These are phyloP conservation scores for Colletotrichum scovillei DNA, from an alignment of 2,329 filamentous ascomycete species.

Conservation along the genomic window DNA sequence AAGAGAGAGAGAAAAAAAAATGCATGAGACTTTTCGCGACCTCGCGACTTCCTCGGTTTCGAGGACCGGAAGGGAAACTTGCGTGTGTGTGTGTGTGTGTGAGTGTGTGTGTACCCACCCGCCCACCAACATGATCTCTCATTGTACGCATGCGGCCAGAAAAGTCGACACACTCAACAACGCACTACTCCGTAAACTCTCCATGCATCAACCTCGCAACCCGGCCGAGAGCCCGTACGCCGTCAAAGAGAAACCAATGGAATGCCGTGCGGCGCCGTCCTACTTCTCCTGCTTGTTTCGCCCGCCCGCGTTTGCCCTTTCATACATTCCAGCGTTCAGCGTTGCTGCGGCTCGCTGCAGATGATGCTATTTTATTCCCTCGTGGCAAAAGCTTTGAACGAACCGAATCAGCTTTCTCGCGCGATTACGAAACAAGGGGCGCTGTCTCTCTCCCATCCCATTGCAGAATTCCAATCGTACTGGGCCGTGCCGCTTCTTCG, in stretches of 20 bases:
- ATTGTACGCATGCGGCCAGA: not conserved
- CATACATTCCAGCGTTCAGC: not conserved
- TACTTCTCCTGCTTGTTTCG: not conserved
- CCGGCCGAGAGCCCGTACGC: conserved; percentile 7
- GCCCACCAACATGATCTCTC: not conserved
- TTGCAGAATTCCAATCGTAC: conserved; percentile 25
- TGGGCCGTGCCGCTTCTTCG: conserved; percentile 2
- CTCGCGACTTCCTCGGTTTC: not conserved
- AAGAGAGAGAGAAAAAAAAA: too few species aligned
- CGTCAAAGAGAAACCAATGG: not conserved
- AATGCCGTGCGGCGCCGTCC: not conserved
- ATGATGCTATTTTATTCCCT: not conserved
- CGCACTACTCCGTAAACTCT: not conserved
- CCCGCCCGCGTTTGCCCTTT: not conserved
- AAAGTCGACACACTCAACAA: not conserved
- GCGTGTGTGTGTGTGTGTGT: not conserved
- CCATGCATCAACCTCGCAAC: not conserved
- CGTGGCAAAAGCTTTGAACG: conserved; percentile 15
- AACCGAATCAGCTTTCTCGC: not conserved
- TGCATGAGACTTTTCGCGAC: too few species aligned
- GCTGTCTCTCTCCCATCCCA: not conserved
- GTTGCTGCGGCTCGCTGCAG: not conserved
- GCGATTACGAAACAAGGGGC: not conserved
- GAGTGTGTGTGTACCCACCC: too few species aligned
- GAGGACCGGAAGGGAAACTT: not conserved